Evolutionary conservation across 2,329 filamentous ascomycete species (phyloP), one percentile per base, ranked within the genome.

Genomic region (Hirsutella minnesotensis): DNA sequence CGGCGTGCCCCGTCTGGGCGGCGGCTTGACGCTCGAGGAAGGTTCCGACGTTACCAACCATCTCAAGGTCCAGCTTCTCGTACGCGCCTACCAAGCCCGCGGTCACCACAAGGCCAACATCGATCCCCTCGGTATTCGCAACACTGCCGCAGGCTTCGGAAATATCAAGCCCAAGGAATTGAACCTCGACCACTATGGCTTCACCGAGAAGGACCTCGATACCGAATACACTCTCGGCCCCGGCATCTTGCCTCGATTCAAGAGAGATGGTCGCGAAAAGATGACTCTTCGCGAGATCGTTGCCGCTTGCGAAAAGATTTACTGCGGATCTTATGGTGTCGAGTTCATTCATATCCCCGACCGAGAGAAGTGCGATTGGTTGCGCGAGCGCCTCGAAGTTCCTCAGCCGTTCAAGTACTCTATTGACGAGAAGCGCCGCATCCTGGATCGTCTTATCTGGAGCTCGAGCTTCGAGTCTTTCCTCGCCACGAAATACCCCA

Each of bases 281-380:
- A 96, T 98, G 92, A 94, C 84, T 20, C 75, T 98, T 51, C 81
- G 89, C 49, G 90, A 98, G 58, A 98, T 98, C 57, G 81, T 98
- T 54, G 83, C 75, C 40, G 80, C 88, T 47, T 98, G 92, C 68
- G 92, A 98, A 69, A 83, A 81, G 62, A 86, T 95, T 57, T 98
- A 98, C 75, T 94, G 88, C 61, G 89, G 92, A 52, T 88, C 88
- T n/a, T 95, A 94, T 61, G 90, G 92, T 64, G 79, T 95, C 46
- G 92, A 98, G 66, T 98, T 95, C 68, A 96, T 98, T 60, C 92
- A 98, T 68, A 98, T 98, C 51, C 90, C 92, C 45, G 90, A 98
- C 63, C 79, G 92, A 57, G 86, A 90, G 61, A 92, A 95, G 67
- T 98, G 92, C 70, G 92, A 98, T 68, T 98, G 92, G 92, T 80